Evolutionary conservation across 371 early-diverging fungal genomes (phyloP), one percentile per base, ranked within the genome.

Genomic region (Capillidium rhysosporum): DNA sequence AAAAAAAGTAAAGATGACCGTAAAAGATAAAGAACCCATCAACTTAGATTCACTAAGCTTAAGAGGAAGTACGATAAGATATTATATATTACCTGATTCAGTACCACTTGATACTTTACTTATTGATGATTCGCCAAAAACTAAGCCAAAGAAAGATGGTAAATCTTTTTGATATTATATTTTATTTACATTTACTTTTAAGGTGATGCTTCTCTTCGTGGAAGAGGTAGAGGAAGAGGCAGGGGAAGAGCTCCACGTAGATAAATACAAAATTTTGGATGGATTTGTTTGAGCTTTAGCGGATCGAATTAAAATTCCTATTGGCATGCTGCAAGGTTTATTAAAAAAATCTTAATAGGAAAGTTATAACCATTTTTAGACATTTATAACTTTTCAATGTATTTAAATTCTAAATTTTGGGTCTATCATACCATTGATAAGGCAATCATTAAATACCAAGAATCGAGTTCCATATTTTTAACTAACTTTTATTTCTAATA

Each of bases 1-100:
- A 68, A 93, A 93, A 64, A 82, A 85, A 18, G 97, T 96, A 54
- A 95, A 96, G 68, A 89, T 96, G 94, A 96, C 96, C 0, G 84
- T 93, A 29, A 84, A 86, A 65, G 82, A 80, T 69, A 83, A 82
- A 70, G 93, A 95, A 57, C 89, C 97, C 18, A 71, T 77, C 52
- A 76, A 73, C 54, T 71, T 97, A 43, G 98, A 97, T 60, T 73
- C 88, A 16, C 70, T 97, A 44, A 83, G 86, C 59, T 77, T 97
- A 51, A 84, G 98, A 55, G 98, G 98, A 39, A 92, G 82, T 75
- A 95, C 80, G 56, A 83, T 97, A 51, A 81, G 98, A 54, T 92
- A 91, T 68, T 89, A 82, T 46, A 89, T 97, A 56, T 68, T 96
- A 58, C 98, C 97, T 25, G 95, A 94, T 61, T 80, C 85, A 54